Percentiles rank a stretch among this genome's conserved stretches.
These are phyloP conservation scores for Vaccinium myrtillus DNA, from an alignment of 148 eudicot species.

Conservation along the genomic window DNA sequence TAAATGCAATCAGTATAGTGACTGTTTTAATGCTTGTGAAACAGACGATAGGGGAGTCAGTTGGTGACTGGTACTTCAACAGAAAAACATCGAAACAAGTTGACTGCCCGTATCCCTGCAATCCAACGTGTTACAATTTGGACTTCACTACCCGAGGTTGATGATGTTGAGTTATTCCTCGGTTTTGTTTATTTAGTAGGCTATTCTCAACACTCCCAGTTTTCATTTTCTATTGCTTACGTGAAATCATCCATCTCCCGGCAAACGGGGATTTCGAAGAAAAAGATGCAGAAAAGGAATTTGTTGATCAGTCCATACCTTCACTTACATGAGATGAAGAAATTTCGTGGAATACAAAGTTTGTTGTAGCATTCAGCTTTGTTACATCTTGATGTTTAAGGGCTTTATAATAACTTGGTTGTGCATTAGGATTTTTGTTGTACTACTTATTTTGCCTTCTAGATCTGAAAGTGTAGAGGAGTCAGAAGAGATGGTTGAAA, in stretches of 20 bases:
- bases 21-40: conserved; percentile 16
- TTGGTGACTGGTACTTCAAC: conserved; percentile 87
- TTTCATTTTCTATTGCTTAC: background rate
- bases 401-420: background rate
- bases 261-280: background rate
- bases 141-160: conserved; percentile 33
- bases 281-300: background rate
- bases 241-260: background rate
- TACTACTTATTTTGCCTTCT: background rate
- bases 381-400: background rate
- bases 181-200: conserved; percentile 4
- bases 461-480: background rate
- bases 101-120: conserved; percentile 87
- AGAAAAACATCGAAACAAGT: conserved; percentile 44
- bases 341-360: background rate
- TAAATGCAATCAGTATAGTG: background rate
- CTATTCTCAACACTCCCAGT: background rate
- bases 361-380: background rate
- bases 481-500: background rate
- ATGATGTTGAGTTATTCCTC: background rate
- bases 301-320: background rate
- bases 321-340: background rate
- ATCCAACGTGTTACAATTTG: conserved; percentile 73
- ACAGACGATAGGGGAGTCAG: conserved; percentile 84
- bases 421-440: background rate